Base-by-base conservation (phyloP, 2,329 filamentous ascomycete species). In the Acrodontium crateriforme region DNA sequence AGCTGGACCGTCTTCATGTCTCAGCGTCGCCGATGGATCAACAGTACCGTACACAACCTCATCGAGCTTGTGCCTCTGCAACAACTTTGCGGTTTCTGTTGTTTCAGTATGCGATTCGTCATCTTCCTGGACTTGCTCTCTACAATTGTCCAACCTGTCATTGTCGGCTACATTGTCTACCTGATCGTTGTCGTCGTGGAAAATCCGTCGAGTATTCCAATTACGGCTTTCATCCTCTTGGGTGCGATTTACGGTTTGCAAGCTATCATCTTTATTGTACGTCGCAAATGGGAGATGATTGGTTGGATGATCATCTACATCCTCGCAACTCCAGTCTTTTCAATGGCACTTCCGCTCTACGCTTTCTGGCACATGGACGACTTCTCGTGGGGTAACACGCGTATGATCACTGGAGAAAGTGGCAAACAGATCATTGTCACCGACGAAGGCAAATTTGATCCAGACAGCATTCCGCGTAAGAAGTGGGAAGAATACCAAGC, bases 331-430 rank as follows among this genome's bases (percentile, higher is more conserved):
- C 87, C 87, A 1, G 71, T 98, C 39, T 98, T 93, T 67, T 77
- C 81, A 23, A 83, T 92, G 38, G 84, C 71, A 33, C 68, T 98
- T 24, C 89, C 89, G 1, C 62, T 98, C 16, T 95, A 95, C 55
- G 69, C 87, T 27, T 98, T 98, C 70, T 98, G 89, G 89, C 72
- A 94, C 61, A 95, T 95, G 89, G 89, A 98, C 56, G 89, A 98
- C 60, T 98, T 98, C 71, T 81, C 79, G 46, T 98, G 89, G 89
- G 89, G 89, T 59, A 98, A 94, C 59, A 98, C 89, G 21, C 87
- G 89, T 73, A 73, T 98, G 32, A 84, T 98, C 39, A 89, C 81
- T 6, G 89, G 89, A 52, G 89, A 98, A 53, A 77, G 78, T 55
- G 89, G 89, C 39, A 78, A 83, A 53, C 87, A 94, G 65, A 64